Evolutionary conservation across 2,329 filamentous ascomycete genomes (phyloP), one percentile per base, ranked within the genome.

Genomic region (Paecilomyces variotii): DNA sequence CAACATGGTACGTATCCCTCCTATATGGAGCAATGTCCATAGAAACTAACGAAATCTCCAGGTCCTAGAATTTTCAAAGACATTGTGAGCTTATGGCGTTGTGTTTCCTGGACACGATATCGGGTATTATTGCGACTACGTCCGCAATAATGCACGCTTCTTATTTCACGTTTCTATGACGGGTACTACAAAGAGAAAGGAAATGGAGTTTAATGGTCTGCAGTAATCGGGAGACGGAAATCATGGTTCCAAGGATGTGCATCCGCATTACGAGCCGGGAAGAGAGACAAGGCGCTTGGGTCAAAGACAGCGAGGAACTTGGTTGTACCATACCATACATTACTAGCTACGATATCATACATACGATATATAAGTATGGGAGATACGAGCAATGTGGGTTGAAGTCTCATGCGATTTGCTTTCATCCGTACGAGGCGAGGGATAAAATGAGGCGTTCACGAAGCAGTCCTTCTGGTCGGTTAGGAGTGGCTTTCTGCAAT

Each of bases 1-100:
- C 65, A 87, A 94, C 70, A 86, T 96, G 89, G 88, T 91, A 72
- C 72, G 80, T 60, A 57, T 53, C 26, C 39, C 19, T 19, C 19
- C 19, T 19, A 19, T 19, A 19, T 19, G 19, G 19, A 1, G 25
- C 4, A 7, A 53, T 12, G 24, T 14, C 49, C 28, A 19, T 57
- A 4, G 9, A 24, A 19, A 24, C 30, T 59, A 28, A 35, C 11
- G 7, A 2, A n/a, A 45, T 39, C 3, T 9, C 3, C 14, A 56
- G 52, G 11, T 27, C 35, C 30, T 59, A 24, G 54, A 58, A 30
- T 58, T 58, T 32, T n/a, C 26, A 12, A 56, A 58, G 6, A 30
- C 5, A 28, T 11, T 9, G 6, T 50, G 34, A 27, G 34, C 12
- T 19, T 53, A 19, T 9, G 32, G 53, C 4, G 19, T 32, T 32